Percentiles rank a stretch among this genome's conserved stretches.
Evolutionary conservation across 2,329 filamentous ascomycete genomes (phyloP).

Genomic region (Chalaropsis ovoidea): DNA sequence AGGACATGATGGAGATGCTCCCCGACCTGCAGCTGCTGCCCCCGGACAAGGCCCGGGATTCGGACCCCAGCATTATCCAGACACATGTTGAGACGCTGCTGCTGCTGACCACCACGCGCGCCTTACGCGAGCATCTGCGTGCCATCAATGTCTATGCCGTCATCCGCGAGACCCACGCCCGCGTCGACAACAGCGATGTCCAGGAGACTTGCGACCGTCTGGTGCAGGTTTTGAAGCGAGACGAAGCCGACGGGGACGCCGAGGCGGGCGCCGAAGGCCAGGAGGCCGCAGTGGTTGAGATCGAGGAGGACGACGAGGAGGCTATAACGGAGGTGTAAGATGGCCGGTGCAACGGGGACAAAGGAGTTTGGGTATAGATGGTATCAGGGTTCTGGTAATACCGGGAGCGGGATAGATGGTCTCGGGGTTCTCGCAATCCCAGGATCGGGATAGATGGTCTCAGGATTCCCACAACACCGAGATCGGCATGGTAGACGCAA

Average conservation of each 20-base stretch:
- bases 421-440: too few relatives aligned
- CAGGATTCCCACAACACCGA: neutral
- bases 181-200: constrained; percentile 68
- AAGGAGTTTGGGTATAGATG: neutral
- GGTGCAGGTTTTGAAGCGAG: constrained; percentile 79
- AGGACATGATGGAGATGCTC: constrained; percentile 78
- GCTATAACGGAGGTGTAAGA: constrained; percentile 45
- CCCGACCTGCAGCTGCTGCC: constrained; percentile 82
- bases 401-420: neutral
- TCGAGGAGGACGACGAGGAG: constrained; percentile 43
- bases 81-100: constrained; percentile 85
- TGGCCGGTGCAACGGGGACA: neutral
- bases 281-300: constrained; percentile 36
- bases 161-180: constrained; percentile 72
- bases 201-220: constrained; percentile 76
- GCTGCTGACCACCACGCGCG: constrained; percentile 66
- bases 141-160: constrained; percentile 78
- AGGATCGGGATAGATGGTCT: too few relatives aligned
- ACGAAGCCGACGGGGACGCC: constrained; percentile 49
- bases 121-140: constrained; percentile 65
- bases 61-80: constrained; percentile 63
- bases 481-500: neutral
- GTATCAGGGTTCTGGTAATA: neutral
- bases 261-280: constrained; percentile 36
- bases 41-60: constrained; percentile 78